phyloP scores from a whole-genome alignment of 1,284 basidiomycete genomes.

The Xerocomus amazonicus region DNA sequence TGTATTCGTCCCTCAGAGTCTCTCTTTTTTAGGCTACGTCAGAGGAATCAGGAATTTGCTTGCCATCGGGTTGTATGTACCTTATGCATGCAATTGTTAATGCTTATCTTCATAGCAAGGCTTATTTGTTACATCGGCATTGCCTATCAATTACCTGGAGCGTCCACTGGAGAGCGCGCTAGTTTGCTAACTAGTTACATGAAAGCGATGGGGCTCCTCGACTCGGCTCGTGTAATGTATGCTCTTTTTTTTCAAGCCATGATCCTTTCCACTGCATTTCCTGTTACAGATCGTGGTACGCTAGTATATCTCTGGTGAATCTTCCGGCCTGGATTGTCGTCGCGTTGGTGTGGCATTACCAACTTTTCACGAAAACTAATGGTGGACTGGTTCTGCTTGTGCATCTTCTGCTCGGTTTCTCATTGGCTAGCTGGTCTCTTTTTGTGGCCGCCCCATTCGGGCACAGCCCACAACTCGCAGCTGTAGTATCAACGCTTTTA shows the following conservation, averaged over 20 bases:
- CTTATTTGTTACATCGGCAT: conserved; percentile 68
- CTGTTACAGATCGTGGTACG: conserved; percentile 59
- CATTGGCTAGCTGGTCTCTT: conserved; percentile 67
- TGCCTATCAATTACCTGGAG: conserved; percentile 68
- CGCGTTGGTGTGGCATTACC: conserved; percentile 58
- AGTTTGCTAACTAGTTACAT: conserved; percentile 60
- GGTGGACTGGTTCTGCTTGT: conserved; percentile 59
- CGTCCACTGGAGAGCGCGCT: conserved; percentile 60
- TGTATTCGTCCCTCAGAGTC: conserved; percentile 7
- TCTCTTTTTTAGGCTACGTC: conserved; percentile 47
- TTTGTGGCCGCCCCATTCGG: conserved; percentile 67
- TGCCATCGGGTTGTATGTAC: conserved; percentile 55
- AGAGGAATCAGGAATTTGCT: conserved; percentile 58
- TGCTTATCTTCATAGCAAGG: conserved; percentile 29
- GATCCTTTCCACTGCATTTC: too few relatives aligned
- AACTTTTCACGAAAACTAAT: conserved; percentile 63
- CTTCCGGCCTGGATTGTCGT: conserved; percentile 67
- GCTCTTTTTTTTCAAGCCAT: too few relatives aligned
- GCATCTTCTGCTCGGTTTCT: conserved; percentile 65
- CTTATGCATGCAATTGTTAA: neutral
- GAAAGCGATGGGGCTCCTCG: conserved; percentile 70
- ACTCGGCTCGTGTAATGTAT: conserved; percentile 63
- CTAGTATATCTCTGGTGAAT: conserved; percentile 52
- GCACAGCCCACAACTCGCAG: conserved; percentile 70
- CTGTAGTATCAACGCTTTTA: conserved; percentile 63